Base-by-base conservation (phyloP, 805 yeast species). In the Metschnikowia vanudenii region DNA sequence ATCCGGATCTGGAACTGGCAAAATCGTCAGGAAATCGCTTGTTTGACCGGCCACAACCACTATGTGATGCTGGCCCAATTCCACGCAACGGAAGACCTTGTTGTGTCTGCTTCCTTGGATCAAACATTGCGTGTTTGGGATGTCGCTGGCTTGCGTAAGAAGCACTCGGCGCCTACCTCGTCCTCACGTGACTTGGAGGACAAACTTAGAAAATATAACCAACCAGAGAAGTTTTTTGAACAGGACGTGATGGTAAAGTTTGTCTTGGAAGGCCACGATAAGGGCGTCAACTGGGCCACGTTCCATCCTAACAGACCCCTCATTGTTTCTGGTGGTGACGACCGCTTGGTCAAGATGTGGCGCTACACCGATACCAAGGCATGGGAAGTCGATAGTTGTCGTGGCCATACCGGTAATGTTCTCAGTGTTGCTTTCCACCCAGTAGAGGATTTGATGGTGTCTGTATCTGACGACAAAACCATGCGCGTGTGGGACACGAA, bases 1-100 rank as follows among this genome's bases (percentile, higher is more conserved):
- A 90, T 95, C 55, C 80, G 99, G 65, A 92, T 94, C 55, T 94
- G 99, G 99, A 95, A 94, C 72, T 94, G 99, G 99, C 99, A 95
- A 74, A 91, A 91, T 66, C 83, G 99, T 58, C 92, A 90, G 65
- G 98, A 94, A 61, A 86, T 94, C 61, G 98, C 98, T 9, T 89
- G 97, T 61, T 73, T 94, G 57, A 92, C 99, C 7, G 99, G 99
- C 52, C 99, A 94, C 69, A 91, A 89, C 70, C 99, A 94, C 72
- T 94, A 95, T 68, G 97, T 94, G 46, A 88, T 94, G 94, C 87
- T 95, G 59, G 98, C 99, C 2, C 95, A 88, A 67, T 94, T 94
- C 79, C 99, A 94, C 65, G 97, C 97, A 37, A 74, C 84, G 39
- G 97, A 95, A 58, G 98, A 94, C 68, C 76, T 95, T 60, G 84